These are phyloP conservation scores for Pseudogymnoascus sp. DNA, from an alignment of 2,329 filamentous ascomycete species.

Conservation along the genomic window DNA sequence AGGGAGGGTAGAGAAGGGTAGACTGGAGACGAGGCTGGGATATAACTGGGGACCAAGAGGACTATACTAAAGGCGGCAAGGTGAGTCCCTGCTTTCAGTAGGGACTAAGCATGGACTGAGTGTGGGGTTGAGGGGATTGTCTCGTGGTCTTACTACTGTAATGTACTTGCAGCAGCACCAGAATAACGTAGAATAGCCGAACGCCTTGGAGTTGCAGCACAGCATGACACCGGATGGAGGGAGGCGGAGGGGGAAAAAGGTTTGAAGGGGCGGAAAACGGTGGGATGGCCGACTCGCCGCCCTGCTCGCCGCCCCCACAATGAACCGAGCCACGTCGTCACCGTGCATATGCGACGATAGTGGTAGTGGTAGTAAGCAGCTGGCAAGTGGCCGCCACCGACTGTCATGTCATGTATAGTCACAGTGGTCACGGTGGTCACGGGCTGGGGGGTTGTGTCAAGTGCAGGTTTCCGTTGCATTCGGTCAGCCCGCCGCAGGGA, in stretches of 20 bases:
- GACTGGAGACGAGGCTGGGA: neutral
- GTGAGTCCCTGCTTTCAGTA: neutral
- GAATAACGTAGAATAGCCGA: too few relatives aligned
- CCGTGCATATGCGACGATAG: neutral
- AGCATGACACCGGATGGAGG: neutral
- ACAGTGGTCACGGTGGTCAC: too few relatives aligned
- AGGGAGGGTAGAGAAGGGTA: neutral
- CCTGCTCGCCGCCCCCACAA: neutral
- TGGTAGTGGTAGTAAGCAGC: neutral
- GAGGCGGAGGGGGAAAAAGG: neutral
- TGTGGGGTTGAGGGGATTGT: constrained; percentile 7
- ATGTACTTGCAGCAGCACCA: neutral
- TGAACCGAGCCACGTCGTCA: constrained; percentile 3
- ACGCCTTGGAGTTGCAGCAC: neutral
- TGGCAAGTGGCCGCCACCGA: neutral
- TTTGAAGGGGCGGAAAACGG: neutral
- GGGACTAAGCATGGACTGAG: neutral
- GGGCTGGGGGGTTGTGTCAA: neutral
- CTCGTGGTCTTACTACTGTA: neutral
- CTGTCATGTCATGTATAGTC: neutral
- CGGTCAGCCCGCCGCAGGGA: neutral
- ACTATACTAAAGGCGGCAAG: neutral
- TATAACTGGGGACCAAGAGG: neutral
- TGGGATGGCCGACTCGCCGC: constrained; percentile 2
- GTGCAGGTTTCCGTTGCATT: neutral